phyloP scores from a whole-genome alignment of 1,284 basidiomycete genomes.

The Acaromyces ingoldii region DNA sequence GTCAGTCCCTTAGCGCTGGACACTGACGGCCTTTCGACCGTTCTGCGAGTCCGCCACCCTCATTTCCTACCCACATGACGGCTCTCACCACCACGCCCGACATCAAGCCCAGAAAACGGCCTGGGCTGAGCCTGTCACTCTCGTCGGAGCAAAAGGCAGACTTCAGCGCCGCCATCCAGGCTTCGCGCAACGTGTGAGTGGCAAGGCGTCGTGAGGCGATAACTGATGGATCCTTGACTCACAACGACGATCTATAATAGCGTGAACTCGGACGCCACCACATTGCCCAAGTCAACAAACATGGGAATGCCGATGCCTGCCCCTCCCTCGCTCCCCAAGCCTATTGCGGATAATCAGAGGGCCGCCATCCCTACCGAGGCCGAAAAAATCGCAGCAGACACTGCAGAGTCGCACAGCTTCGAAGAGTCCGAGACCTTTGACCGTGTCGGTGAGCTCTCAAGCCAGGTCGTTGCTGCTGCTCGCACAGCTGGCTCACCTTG shows the following conservation, averaged over 20 bases:
- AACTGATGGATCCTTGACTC: not conserved
- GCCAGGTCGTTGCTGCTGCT: not conserved
- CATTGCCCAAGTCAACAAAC: slow-evolving; percentile 3
- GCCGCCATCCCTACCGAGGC: not conserved
- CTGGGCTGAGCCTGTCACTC: not conserved
- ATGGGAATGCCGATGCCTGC: slow-evolving; percentile 1
- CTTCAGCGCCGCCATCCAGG: slow-evolving; percentile 2
- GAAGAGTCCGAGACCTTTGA: not conserved
- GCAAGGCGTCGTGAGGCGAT: too few species aligned
- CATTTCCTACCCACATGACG: too few species aligned
- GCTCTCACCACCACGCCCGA: too few species aligned
- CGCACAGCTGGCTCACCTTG: not conserved
- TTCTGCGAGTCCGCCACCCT: too few species aligned
- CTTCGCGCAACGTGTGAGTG: not conserved
- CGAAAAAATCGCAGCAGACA: not conserved
- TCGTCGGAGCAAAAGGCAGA: not conserved
- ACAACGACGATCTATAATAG: not conserved
- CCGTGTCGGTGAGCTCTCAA: not conserved
- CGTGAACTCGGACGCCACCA: not conserved
- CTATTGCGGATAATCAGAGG: not conserved
- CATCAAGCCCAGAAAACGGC: not conserved
- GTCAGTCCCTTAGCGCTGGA: too few species aligned
- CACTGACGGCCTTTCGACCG: too few species aligned
- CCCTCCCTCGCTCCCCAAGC: not conserved
- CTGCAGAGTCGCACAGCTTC: not conserved